Evolutionary conservation across 768 basidiomycete species (phyloP), one percentile per base, ranked within the genome.

Genomic region (Boletus subparvulus): DNA sequence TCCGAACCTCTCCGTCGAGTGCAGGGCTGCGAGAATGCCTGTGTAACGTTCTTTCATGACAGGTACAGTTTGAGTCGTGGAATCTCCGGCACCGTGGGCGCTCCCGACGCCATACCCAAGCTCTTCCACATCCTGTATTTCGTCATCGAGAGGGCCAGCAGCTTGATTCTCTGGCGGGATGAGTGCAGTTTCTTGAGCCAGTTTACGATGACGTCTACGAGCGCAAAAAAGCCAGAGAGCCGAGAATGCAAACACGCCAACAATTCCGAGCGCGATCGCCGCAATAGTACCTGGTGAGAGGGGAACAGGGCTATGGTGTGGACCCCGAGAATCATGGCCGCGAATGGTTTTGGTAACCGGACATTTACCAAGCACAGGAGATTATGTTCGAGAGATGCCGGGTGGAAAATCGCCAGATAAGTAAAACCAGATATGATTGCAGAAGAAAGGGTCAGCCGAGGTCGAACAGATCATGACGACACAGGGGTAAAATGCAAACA

Each of bases 211-310:
- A 28, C 71, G 69, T 50, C 66, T 64, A 28, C 68, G 65, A 41
- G 71, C 69, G n/a, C 70, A 71, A 39, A 69, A 68, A 17, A 73
- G 61, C 71, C 69, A 73, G 4, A 71, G 59, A 37, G 42, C 52
- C 3, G 64, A 57, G 41, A 72, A 71, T 14, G 66, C 65, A 47
- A 69, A 17, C 4, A 64, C 58, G 28, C 69, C 70, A 6, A 62
- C 46, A 16, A 69, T 50, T 21, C 71, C 71, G 14, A 71, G 56
- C 3, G 63, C 59, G 13, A 71, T 54, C 7, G 49, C 71, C 8
- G 53, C 58, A 4, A 73, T 57, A 16, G 64, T 47, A 28, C 69
- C 66, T 2, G 71, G 64, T 12, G 67, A 69, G 33, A 56, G 55
- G 26, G 44, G 40, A n/a, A 54, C 19, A 47, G 47, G 39, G 6